Base-by-base conservation (phyloP, 1,139 yeast species). In the Arxiozyma telluris region DNA sequence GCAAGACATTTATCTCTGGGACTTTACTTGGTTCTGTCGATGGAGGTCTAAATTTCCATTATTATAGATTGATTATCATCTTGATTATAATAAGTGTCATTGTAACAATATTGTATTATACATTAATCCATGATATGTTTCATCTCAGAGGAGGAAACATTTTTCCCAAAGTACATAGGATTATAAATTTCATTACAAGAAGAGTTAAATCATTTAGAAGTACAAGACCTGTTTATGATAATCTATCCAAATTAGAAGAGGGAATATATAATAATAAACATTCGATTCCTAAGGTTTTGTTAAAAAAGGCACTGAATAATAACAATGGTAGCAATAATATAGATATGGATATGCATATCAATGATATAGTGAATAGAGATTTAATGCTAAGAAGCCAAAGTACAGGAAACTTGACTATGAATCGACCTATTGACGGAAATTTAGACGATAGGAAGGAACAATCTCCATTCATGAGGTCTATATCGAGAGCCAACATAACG, bases 1-100 rank as follows among this genome's bases (percentile, higher is more conserved):
- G 74, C 2, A 71, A 71, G 42, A 48, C 61, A 21, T 76, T 77
- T 60, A 72, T 77, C 3, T 68, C 79, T 2, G 71, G 70, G 1
- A 55, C 60, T 8, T 30, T 63, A 7, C 23, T 46, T 15, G 9
- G 22, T 3, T n/a, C 47, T 21, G n/a, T 21, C 4, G 15, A n/a
- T n/a, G 12, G 39, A 34, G n/a, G n/a, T 6, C n/a, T 8, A 15
- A 15, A 12, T 34, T 34, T 34, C 39, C 17, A 34, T 34, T 15
- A 34, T 34, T 34, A 34, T 34, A 12, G n/a, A 34, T 15, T 15
- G 5, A 27, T 45, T 17, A 7, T 38, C 4, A 4, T 20, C 4
- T 46, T 22, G 17, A 5, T 50, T 30, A 25, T 44, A 22, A n/a
- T 50, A 9, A 7, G 42, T 21, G 20, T 38, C 7, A n/a, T 50